Base-by-base conservation (phyloP, 768 basidiomycete species). In the Amyloporia xantha region DNA sequence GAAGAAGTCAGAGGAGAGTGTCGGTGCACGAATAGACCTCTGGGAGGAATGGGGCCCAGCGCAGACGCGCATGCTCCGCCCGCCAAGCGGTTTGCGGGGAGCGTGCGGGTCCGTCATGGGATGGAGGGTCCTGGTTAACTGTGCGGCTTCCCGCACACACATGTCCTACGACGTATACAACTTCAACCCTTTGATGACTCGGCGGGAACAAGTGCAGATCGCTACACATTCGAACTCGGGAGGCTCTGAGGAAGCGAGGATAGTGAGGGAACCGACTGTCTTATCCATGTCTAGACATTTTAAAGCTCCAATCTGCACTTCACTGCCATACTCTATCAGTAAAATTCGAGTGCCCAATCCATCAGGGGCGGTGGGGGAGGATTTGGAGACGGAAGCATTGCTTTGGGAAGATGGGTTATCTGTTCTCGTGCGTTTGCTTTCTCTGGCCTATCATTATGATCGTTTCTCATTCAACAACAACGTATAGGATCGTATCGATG, bases 61-160 rank as follows among this genome's bases (percentile, higher is more conserved):
- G 15, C 69, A 67, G 3, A 73, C 73, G 9, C 71, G 77, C 26
- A 58, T 79, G 55, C 54, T 74, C 21, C 48, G 46, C 25, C 58
- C 61, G 5, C 55, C 61, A 2, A 2, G 40, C n/a, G 23, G 42
- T 50, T 43, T 57, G 61, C 20, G 67, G 62, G 54, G 59, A 17
- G 56, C 66, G 17, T 81, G 79, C 78, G 75, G 76, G 5, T 81
- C 78, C 61, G 76, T 76, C 54, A 69, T 78, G 17, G 70, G 69
- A 54, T 78, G 77, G 19, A 67, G 67, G 12, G 69, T 67, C 47
- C 75, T 68, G 35, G 70, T 68, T 51, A 67, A 48, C 33, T 15
- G 15, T 7, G 30, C 30, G 9, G 15, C 9, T 15, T 54, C 13
- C 36, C 44, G 15, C 43, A 40, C 55, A 53, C 28, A 36, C 0